Conservation (phyloP, 495 filamentous ascomycete genomes). For the Penicillium atrosanguineum region DNA sequence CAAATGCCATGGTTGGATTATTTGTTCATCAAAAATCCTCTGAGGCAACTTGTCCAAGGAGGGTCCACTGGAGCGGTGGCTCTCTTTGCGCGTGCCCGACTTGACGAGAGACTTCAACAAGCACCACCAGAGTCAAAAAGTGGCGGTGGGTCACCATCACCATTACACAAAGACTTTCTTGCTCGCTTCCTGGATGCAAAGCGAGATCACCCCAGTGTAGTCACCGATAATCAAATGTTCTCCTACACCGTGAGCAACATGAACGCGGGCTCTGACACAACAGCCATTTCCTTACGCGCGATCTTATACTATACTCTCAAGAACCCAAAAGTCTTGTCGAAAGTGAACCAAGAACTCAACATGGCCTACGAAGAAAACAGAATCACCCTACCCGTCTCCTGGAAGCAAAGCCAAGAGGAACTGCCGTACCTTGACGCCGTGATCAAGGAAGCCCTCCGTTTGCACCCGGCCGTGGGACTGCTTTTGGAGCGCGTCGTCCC, state of each 20-base stretch:
- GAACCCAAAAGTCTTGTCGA: conserved; percentile 19
- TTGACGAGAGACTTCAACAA: conserved; percentile 27
- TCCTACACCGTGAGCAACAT: conserved; percentile 43
- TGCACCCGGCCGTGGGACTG: conserved; percentile 60
- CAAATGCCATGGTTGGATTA: conserved; percentile 53
- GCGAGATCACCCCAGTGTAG: conserved; percentile 31
- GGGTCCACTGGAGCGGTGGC: conserved; percentile 28
- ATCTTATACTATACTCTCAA: conserved; percentile 53
- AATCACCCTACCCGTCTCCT: conserved; percentile 35
- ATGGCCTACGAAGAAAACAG: conserved; percentile 38
- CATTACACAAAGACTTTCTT: conserved; percentile 23
- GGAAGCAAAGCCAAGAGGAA: conserved; percentile 41
- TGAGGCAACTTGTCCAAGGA: conserved; percentile 33
- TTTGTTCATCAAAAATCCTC: conserved; percentile 50
- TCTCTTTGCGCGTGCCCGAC: conserved; percentile 51
- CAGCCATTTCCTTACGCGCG: conserved; percentile 45
- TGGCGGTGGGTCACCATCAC: background rate
- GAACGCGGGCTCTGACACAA: conserved; percentile 53
- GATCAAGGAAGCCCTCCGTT: conserved; percentile 64
- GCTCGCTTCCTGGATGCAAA: conserved; percentile 32
- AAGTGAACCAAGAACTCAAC: conserved; percentile 27
- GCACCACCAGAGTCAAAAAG: background rate
- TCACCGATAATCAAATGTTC: conserved; percentile 30
- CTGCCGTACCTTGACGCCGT: conserved; percentile 62
- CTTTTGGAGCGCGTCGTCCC: conserved; percentile 51